phyloP scores from a whole-genome alignment of 768 basidiomycete genomes.

The Agaricus subrufescens region DNA sequence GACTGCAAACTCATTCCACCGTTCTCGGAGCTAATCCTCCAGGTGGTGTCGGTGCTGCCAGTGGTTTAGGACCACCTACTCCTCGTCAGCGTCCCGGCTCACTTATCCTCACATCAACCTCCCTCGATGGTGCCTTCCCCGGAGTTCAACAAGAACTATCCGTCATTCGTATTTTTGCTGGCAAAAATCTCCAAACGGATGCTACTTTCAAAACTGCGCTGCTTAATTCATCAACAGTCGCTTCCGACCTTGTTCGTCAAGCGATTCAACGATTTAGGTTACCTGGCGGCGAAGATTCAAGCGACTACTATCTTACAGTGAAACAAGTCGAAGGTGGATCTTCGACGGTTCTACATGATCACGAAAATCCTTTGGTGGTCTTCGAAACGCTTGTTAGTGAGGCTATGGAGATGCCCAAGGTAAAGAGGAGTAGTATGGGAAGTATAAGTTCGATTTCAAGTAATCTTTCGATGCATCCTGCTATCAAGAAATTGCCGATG shows the following conservation, averaged over 20 bases:
- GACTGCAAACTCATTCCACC: constrained; percentile 48
- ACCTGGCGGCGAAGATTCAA: constrained; percentile 52
- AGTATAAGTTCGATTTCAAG: constrained; percentile 93
- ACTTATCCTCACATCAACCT: constrained; percentile 37
- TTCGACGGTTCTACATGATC: constrained; percentile 63
- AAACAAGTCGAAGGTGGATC: constrained; percentile 91
- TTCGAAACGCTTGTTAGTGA: constrained; percentile 85
- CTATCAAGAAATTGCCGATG: constrained; percentile 91
- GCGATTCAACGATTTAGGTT: constrained; percentile 93
- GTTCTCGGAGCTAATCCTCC: background rate
- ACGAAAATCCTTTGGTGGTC: constrained; percentile 81
- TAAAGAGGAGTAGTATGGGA: constrained; percentile 90
- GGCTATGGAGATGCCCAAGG: constrained; percentile 76
- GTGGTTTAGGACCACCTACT: constrained; percentile 47
- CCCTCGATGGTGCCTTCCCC: constrained; percentile 57
- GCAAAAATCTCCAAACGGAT: constrained; percentile 84
- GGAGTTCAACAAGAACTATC: constrained; percentile 73
- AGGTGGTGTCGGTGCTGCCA: constrained; percentile 60
- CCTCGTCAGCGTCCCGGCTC: constrained; percentile 67
- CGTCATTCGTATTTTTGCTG: constrained; percentile 95
- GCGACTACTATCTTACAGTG: constrained; percentile 84
- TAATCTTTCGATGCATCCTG: constrained; percentile 91
- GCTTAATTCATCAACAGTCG: constrained; percentile 81
- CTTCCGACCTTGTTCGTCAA: constrained; percentile 82
- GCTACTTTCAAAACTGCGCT: constrained; percentile 98